These are phyloP conservation scores for Mycena galericulata DNA, from an alignment of 768 basidiomycete species.

Conservation along the genomic window DNA sequence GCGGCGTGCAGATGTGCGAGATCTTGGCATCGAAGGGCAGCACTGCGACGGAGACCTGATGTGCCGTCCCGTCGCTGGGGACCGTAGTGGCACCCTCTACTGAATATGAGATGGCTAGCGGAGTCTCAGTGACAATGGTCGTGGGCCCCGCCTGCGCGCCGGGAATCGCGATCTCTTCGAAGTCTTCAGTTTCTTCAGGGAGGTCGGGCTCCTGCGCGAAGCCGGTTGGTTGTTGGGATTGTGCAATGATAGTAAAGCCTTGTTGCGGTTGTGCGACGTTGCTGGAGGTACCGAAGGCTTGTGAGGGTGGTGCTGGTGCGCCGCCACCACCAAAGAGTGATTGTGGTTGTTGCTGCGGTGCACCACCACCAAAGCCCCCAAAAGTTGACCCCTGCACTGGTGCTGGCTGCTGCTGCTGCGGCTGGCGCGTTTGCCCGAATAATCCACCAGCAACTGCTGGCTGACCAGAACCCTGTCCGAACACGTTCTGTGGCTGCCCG, in stretches of 20 bases:
- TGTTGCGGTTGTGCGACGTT: not conserved
- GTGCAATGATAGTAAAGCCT: too few species aligned
- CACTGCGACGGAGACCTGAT: conserved; percentile 65
- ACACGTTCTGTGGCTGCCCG: too few species aligned
- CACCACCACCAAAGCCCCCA: not conserved
- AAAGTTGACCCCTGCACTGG: not conserved
- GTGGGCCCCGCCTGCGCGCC: conserved; percentile 47
- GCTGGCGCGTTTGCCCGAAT: not conserved
- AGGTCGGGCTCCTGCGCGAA: not conserved
- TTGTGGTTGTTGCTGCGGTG: not conserved
- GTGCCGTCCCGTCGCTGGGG: conserved; percentile 65
- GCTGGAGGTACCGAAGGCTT: not conserved
- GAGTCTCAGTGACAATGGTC: conserved; percentile 63
- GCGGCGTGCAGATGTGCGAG: conserved; percentile 63
- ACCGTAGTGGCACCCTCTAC: conserved; percentile 64
- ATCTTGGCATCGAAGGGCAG: conserved; percentile 60
- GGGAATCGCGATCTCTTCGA: conserved; percentile 46
- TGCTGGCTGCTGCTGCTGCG: not conserved
- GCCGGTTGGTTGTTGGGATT: too few species aligned
- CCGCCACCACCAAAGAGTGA: not conserved
- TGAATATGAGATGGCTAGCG: conserved; percentile 63
- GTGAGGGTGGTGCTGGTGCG: not conserved
- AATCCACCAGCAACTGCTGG: conserved; percentile 7
- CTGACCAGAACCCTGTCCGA: not conserved
- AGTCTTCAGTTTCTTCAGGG: conserved; percentile 38